Percentiles rank a stretch among this genome's conserved stretches.
Evolutionary conservation across 441 rosid genomes (phyloP).

Genomic region (Pelargonium citronellum): DNA sequence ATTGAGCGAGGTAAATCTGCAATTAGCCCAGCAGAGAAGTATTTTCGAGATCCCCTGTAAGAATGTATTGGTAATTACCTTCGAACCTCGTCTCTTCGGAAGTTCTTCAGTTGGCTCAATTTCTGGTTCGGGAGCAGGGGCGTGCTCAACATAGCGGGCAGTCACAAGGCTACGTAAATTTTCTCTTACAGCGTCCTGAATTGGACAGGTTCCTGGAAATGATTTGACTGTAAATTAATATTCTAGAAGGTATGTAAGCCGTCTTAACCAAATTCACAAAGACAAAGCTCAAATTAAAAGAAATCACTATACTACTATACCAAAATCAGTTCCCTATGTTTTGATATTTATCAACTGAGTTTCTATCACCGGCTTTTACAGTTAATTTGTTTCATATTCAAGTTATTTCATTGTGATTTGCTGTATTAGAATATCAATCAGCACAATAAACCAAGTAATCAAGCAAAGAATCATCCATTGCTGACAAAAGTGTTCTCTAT

Average conservation of each 20-base stretch:
- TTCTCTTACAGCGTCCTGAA: slow-evolving; percentile 39
- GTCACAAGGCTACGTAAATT: slow-evolving; percentile 45
- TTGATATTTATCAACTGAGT: no score
- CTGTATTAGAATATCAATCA: no score
- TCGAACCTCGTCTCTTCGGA: slow-evolving; percentile 50
- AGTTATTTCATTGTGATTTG: no score
- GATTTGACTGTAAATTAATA: slow-evolving; percentile 7
- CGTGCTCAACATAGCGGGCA: slow-evolving; percentile 68
- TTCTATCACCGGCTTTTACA: no score
- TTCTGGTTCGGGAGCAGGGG: slow-evolving; percentile 69
- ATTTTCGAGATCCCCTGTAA: neutral
- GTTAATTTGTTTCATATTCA: no score
- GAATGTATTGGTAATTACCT: slow-evolving; percentile 39
- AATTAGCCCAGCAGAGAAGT: neutral
- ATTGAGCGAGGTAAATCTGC: neutral
- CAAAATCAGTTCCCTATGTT: no score
- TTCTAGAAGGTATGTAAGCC: neutral
- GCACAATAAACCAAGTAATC: no score
- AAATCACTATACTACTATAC: no score
- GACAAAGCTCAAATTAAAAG: no score
- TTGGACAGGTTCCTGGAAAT: slow-evolving; percentile 32
- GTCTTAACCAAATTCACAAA: slow-evolving; percentile 5
- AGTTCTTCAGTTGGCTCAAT: slow-evolving; percentile 48
- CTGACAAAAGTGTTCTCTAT: no score
- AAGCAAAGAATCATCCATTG: no score